Percentiles rank a stretch among this genome's conserved stretches.
Evolutionary conservation across 495 filamentous ascomycete species (phyloP).

Genomic region (Lasiosphaeris hirsuta): DNA sequence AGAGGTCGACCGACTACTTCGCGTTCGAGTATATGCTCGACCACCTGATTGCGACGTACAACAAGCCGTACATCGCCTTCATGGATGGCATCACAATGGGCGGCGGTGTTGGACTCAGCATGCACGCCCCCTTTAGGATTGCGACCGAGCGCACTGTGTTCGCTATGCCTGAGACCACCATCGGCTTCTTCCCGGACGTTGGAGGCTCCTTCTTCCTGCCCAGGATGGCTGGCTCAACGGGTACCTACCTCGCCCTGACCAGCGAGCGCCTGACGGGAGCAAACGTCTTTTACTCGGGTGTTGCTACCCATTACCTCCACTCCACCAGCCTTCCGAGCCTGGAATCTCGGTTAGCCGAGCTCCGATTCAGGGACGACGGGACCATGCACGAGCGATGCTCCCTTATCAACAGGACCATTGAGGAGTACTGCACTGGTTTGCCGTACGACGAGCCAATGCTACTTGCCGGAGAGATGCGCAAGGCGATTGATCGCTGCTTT

Average conservation of each 20-base stretch:
- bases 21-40: conserved; percentile 89
- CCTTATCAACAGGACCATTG: conserved; percentile 81
- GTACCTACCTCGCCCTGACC: conserved; percentile 89
- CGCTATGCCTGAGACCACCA: conserved; percentile 97
- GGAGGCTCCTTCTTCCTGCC: conserved; percentile 94
- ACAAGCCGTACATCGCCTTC: conserved; percentile 89
- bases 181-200: conserved; percentile 98
- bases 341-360: conserved; percentile 80
- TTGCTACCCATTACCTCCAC: conserved; percentile 94
- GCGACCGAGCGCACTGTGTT: conserved; percentile 93
- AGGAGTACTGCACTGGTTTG: conserved; percentile 83
- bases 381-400: conserved; percentile 55
- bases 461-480: conserved; percentile 61
- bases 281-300: conserved; percentile 76
- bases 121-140: conserved; percentile 94
- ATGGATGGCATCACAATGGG: conserved; percentile 99
- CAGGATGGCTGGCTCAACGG: conserved; percentile 74
- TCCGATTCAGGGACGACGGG: conserved; percentile 77
- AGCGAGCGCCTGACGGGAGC: conserved; percentile 75
- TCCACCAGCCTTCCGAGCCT: conserved; percentile 76
- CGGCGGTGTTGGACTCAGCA: conserved; percentile 87
- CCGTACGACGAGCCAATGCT: conserved; percentile 64
- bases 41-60: conserved; percentile 91
- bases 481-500: conserved; percentile 85
- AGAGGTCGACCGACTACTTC: conserved; percentile 78